phyloP scores from a whole-genome alignment of 2,329 filamentous ascomycete genomes.

The Aspergillus pseudoglaucus region DNA sequence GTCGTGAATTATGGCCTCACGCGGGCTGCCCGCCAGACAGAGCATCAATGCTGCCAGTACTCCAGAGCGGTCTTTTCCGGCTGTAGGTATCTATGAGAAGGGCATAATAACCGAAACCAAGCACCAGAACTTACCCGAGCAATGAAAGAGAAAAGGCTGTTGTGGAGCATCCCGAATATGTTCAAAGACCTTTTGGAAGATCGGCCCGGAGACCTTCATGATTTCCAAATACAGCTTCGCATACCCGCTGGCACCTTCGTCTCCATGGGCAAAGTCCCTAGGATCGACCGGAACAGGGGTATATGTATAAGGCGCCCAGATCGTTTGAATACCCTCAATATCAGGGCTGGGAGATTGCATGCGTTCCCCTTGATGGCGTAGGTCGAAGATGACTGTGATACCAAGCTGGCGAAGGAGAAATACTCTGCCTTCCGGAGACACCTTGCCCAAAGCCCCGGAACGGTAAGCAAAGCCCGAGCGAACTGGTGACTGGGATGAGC shows the following conservation, averaged over 20 bases:
- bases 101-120: background rate
- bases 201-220: conserved; percentile 54
- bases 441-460: conserved; percentile 57
- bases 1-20: conserved; percentile 56
- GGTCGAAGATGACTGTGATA: conserved; percentile 62
- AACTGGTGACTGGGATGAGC: background rate
- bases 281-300: conserved; percentile 22
- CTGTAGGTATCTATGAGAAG: conserved; percentile 36
- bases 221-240: conserved; percentile 63
- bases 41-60: conserved; percentile 64
- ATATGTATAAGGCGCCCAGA: conserved; percentile 45
- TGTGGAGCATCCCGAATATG: conserved; percentile 47
- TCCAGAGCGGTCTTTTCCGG: conserved; percentile 74
- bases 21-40: conserved; percentile 54
- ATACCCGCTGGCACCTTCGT: conserved; percentile 57
- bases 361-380: conserved; percentile 51
- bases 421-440: conserved; percentile 49
- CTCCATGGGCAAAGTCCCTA: conserved; percentile 37
- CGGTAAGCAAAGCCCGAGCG: conserved; percentile 54
- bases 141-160: conserved; percentile 60
- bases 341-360: conserved; percentile 42
- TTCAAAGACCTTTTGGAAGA: conserved; percentile 54
- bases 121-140: conserved; percentile 30
- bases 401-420: conserved; percentile 48
- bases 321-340: conserved; percentile 52